A percentile compares a stretch with the other conserved stretches of the same genome.
phyloP scores from a whole-genome alignment of 1,139 yeast species.

The Nematodospora anomalae region DNA sequence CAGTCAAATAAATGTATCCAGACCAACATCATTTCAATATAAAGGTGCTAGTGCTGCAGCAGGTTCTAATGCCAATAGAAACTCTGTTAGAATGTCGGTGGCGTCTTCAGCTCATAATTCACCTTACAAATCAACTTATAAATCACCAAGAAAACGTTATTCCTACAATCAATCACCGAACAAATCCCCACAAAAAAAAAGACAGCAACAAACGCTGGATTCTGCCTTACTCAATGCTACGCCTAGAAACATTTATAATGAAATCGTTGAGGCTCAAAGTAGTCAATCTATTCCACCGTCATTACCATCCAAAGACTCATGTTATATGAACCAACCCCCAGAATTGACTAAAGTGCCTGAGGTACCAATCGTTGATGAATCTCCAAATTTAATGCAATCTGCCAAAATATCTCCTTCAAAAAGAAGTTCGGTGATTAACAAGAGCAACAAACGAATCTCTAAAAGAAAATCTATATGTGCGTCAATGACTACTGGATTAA shows the following conservation, averaged over 20 bases:
- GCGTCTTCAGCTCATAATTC: slow-evolving; percentile 37
- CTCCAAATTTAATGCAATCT: slow-evolving; percentile 29
- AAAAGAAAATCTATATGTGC: slow-evolving; percentile 42
- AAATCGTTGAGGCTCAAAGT: slow-evolving; percentile 43
- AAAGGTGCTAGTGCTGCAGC: slow-evolving; percentile 18
- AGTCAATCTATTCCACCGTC: slow-evolving; percentile 22
- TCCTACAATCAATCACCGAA: slow-evolving; percentile 20
- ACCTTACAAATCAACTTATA: slow-evolving; percentile 22
- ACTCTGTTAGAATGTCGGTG: slow-evolving; percentile 21
- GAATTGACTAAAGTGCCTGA: slow-evolving; percentile 15
- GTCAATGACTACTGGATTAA: slow-evolving; percentile 47
- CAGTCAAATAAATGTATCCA: slow-evolving; percentile 53
- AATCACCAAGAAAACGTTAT: slow-evolving; percentile 15
- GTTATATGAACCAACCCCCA: slow-evolving; percentile 7
- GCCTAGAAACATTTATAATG: slow-evolving; percentile 49
- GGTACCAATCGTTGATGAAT: slow-evolving; percentile 28
- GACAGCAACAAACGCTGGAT: neutral
- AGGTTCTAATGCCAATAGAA: slow-evolving; percentile 16
- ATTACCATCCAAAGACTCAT: slow-evolving; percentile 41
- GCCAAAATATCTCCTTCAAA: slow-evolving; percentile 32
- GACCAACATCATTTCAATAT: slow-evolving; percentile 58
- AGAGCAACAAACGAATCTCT: slow-evolving; percentile 31
- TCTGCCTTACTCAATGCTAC: neutral
- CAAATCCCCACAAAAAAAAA: slow-evolving; percentile 22
- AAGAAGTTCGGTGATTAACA: slow-evolving; percentile 30